Base-by-base conservation (phyloP, 208 protist species). In the Acanthamoeba pearcei region DNA sequence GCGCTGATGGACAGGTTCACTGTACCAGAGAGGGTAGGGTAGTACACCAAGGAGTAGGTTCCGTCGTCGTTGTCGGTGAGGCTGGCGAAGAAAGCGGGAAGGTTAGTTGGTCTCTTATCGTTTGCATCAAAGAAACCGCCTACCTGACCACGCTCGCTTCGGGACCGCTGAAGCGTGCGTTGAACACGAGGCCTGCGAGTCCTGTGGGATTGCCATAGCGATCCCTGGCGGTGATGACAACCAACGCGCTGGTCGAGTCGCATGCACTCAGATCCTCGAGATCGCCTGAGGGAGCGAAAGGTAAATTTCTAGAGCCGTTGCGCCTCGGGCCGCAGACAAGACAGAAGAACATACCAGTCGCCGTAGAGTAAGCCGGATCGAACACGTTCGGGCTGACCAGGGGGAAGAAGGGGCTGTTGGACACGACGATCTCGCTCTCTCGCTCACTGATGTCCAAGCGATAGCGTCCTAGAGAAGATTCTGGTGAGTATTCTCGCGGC, bases 401-500 rank as follows among this genome's bases (percentile, higher is more conserved):
- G 13, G 74, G 72, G 91, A 94, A 86, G 91, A 94, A 94, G 15
- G 91, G 91, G n/a, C 74, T 86, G 91, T 82, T 88, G 19, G 32
- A 60, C 17, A 94, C 57, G 10, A 60, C 38, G 3, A 94, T 38
- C 17, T 55, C 68, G 35, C 55, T 94, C 24, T 70, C 53, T 35
- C 22, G 93, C 46, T 94, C 91, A 22, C 22, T 22, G 22, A 94
- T 72, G 57, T 94, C 91, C 22, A 94, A 38, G 6, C 68, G 53
- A 70, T 94, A 94, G 27, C 38, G 55, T 17, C 91, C 91, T 88
- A 32, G 22, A 8, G 24, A 24, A 10, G 4, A n/a, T 66, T 29
- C 38, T 83, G 64, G 1, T 64, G 85, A 15, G 55, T 35, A 49
- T 32, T 19, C 27, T 19, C 15, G 32, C 32, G 32, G 32, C 32